phyloP scores from a whole-genome alignment of 139 green algal species.

The Coccomyxa sp. region DNA sequence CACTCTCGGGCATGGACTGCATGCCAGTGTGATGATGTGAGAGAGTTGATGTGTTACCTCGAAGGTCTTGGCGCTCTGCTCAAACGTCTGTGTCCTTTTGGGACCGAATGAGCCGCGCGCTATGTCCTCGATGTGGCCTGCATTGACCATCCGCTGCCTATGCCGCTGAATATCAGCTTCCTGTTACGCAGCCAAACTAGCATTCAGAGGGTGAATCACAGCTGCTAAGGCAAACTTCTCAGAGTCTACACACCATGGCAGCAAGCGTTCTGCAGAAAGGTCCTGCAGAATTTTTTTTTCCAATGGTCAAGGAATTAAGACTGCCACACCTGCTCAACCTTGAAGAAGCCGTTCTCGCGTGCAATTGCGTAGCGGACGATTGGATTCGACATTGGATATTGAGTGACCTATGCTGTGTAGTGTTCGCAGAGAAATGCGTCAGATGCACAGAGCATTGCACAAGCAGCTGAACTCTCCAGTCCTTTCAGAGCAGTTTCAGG shows the following conservation, averaged over 20 bases:
- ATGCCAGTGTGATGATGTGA: neutral
- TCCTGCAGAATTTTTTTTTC: no score
- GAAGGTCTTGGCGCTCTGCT: constrained; percentile 11
- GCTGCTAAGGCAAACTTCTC: no score
- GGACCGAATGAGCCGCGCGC: neutral
- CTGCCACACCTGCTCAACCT: neutral
- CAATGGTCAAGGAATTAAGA: no score
- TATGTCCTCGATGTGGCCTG: constrained; percentile 22
- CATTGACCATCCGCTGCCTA: constrained; percentile 23
- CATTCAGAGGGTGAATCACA: no score
- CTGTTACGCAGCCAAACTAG: no score
- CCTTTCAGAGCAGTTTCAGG: no score
- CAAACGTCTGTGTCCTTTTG: neutral
- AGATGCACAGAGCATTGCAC: no score
- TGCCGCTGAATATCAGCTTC: constrained; percentile 32
- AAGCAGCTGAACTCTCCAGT: no score
- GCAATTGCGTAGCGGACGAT: neutral
- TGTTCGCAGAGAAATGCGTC: no score
- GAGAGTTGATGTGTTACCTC: constrained; percentile 4
- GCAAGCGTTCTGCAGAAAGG: no score
- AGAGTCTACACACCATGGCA: no score
- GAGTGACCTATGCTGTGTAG: no score
- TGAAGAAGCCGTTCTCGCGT: neutral
- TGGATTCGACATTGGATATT: neutral
- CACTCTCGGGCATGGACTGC: neutral